Evolutionary conservation across 768 basidiomycete species (phyloP).

Genomic region (Crassisporium funariophilum): DNA sequence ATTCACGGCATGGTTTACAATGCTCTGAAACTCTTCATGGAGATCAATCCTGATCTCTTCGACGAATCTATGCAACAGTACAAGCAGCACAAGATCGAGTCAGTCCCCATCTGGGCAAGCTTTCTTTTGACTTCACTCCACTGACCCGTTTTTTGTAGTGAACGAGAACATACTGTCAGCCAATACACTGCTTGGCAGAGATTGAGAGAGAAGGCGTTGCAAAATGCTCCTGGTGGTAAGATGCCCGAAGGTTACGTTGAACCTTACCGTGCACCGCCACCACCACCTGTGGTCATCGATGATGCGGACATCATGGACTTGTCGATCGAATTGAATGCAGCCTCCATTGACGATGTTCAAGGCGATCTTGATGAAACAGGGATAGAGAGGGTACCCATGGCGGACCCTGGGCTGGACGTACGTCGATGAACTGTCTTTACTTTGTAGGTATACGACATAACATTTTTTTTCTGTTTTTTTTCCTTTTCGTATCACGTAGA

Average conservation of each 20-base stretch:
- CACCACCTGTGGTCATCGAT: conserved; percentile 74
- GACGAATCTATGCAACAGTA: conserved; percentile 93
- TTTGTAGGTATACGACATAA: conserved; percentile 14
- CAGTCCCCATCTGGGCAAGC: conserved; percentile 29
- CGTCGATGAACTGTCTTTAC: conserved; percentile 36
- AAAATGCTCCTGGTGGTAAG: conserved; percentile 68
- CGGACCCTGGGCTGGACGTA: conserved; percentile 87
- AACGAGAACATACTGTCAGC: conserved; percentile 80
- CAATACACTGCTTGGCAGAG: conserved; percentile 92
- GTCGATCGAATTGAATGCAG: conserved; percentile 85
- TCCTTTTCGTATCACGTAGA: conserved; percentile 36
- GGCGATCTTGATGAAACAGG: conserved; percentile 79
- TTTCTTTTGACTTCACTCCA: background rate
- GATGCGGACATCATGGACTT: conserved; percentile 88
- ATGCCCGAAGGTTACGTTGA: conserved; percentile 74
- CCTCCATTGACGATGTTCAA: conserved; percentile 73
- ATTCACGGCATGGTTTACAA: conserved; percentile 99
- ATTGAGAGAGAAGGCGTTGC: conserved; percentile 73
- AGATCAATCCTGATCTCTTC: conserved; percentile 96
- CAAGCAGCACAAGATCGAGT: conserved; percentile 86
- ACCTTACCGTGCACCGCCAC: conserved; percentile 71
- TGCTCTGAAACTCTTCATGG: conserved; percentile 97
- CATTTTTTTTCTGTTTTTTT: conserved; percentile 10
- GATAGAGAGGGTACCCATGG: conserved; percentile 88
- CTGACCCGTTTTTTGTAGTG: conserved; percentile 47